Evolutionary conservation across 768 basidiomycete species (phyloP).

Genomic region (Zangia roseola): DNA sequence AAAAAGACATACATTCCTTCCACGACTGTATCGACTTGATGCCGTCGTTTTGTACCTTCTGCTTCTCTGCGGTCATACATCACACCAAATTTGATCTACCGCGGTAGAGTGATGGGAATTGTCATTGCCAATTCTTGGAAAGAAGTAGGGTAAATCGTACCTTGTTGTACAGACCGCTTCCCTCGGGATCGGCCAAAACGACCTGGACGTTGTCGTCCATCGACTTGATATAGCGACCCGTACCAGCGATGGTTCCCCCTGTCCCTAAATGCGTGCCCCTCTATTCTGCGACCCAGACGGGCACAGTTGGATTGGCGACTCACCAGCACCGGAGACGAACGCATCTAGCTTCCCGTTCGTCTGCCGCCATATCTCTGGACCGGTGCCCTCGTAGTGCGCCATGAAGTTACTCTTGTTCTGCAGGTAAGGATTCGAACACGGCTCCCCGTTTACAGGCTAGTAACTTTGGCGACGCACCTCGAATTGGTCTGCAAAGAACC

Average conservation of each 20-base stretch:
- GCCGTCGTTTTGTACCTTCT: constrained; percentile 89
- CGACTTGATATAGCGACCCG: constrained; percentile 75
- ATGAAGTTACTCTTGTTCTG: constrained; percentile 84
- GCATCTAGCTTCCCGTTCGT: constrained; percentile 79
- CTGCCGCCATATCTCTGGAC: constrained; percentile 94
- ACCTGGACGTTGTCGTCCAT: constrained; percentile 65
- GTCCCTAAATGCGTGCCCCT: constrained; percentile 58
- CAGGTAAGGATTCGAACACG: not conserved
- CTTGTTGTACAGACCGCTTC: constrained; percentile 95
- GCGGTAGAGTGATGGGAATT: not conserved
- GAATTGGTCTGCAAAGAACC: constrained; percentile 96
- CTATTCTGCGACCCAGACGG: not conserved
- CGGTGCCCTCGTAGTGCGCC: constrained; percentile 88
- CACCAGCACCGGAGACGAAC: constrained; percentile 90
- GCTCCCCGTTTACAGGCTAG: not conserved
- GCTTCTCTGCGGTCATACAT: constrained; percentile 93
- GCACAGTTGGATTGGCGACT: constrained; percentile 3
- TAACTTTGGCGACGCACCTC: constrained; percentile 45
- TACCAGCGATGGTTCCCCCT: constrained; percentile 91
- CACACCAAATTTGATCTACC: constrained; percentile 82
- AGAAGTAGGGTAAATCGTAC: constrained; percentile 42
- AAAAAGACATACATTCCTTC: constrained; percentile 75
- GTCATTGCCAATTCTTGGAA: not conserved
- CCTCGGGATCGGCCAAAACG: constrained; percentile 87
- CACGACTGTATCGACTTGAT: constrained; percentile 96